Percentiles rank a stretch among this genome's conserved stretches.
phyloP scores from a whole-genome alignment of 768 basidiomycete species.

The Cytidiella melzeri region DNA sequence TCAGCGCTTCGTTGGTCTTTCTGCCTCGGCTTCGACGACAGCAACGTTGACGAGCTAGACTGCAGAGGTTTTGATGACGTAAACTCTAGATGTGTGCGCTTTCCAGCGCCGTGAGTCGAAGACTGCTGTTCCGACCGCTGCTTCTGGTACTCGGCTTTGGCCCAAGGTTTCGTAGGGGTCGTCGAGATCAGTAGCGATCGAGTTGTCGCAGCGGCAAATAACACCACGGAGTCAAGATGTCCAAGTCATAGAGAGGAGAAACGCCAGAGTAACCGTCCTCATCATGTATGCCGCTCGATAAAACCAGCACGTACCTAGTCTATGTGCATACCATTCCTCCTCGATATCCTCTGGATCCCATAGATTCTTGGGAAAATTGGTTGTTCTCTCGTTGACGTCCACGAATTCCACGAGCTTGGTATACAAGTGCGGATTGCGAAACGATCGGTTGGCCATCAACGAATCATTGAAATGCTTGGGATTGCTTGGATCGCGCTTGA shows the following conservation, averaged over 20 bases:
- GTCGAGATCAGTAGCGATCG: no score
- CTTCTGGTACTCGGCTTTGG: slow-evolving; percentile 35
- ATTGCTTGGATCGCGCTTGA: slow-evolving; percentile 56
- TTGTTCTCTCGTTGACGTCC: slow-evolving; percentile 81
- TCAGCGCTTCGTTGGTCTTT: neutral
- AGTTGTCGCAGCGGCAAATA: no score
- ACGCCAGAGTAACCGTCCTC: neutral
- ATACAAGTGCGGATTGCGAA: slow-evolving; percentile 96
- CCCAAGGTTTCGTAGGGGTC: no score
- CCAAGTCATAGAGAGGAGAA: neutral
- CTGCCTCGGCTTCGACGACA: neutral
- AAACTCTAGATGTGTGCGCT: slow-evolving; percentile 40
- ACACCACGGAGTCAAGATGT: neutral
- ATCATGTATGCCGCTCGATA: neutral
- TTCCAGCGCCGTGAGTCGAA: slow-evolving; percentile 27
- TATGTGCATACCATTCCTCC: slow-evolving; percentile 70
- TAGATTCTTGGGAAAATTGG: slow-evolving; percentile 66
- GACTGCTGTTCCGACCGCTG: slow-evolving; percentile 35
- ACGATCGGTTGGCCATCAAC: slow-evolving; percentile 86
- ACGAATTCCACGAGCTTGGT: slow-evolving; percentile 93
- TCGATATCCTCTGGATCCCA: slow-evolving; percentile 68
- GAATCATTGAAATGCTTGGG: slow-evolving; percentile 95
- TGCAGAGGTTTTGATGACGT: slow-evolving; percentile 17
- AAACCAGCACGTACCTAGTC: slow-evolving; percentile 55
- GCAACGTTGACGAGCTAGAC: neutral